Percentiles rank a stretch among this genome's conserved stretches.
Evolutionary conservation across 257 asterid species (phyloP).

Genomic region (Cynanchum wilfordii): DNA sequence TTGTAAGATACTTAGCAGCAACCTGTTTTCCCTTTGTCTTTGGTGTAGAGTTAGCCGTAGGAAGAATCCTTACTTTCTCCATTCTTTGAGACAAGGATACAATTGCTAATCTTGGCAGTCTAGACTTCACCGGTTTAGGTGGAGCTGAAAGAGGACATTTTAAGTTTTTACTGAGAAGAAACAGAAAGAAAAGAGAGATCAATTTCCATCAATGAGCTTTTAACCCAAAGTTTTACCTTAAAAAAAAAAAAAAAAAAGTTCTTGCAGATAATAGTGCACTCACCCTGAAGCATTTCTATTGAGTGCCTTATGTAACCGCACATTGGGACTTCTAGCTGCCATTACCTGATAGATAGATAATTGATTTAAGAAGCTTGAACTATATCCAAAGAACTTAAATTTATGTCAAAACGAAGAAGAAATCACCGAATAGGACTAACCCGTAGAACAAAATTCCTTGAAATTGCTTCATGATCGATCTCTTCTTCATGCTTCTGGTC

Average conservation of each 20-base stretch:
- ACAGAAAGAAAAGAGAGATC: background rate
- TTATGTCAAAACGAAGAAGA: constrained; percentile 2
- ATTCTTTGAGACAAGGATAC: constrained; percentile 48
- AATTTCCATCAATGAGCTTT: background rate
- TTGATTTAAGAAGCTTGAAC: background rate
- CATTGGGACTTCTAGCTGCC: constrained; percentile 98
- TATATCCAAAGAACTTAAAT: background rate
- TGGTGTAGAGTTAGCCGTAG: constrained; percentile 51
- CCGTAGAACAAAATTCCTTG: constrained; percentile 79
- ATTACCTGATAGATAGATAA: constrained; percentile 60
- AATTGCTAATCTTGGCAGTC: constrained; percentile 48
- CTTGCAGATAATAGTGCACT: background rate
- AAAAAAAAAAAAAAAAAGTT: too few relatives aligned
- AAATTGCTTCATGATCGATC: constrained; percentile 81
- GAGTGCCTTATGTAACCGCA: constrained; percentile 60
- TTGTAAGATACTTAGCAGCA: constrained; percentile 88
- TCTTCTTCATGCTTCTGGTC: constrained; percentile 89
- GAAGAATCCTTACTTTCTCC: constrained; percentile 31
- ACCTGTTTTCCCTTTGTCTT: constrained; percentile 56
- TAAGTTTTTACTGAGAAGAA: constrained; percentile 42
- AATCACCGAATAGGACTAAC: constrained; percentile 37
- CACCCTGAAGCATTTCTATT: constrained; percentile 64
- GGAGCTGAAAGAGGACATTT: constrained; percentile 93
- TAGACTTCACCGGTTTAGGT: constrained; percentile 64
- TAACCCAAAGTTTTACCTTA: too few relatives aligned